Evolutionary conservation across 1,139 yeast species (phyloP).

Genomic region (Hemisphaericaspora xylofermentans): DNA sequence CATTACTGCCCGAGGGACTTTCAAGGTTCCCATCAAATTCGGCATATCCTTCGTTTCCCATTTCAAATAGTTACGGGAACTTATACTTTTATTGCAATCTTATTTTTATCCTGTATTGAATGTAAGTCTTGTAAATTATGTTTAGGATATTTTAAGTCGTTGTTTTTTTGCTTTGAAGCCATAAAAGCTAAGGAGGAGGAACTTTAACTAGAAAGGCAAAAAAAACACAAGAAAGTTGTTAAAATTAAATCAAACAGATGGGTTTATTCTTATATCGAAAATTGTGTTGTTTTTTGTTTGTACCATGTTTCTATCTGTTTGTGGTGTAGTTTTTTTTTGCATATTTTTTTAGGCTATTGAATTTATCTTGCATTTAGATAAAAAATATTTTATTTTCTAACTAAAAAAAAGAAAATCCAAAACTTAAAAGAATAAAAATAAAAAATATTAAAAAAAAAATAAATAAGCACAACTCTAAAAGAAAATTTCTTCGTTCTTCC

Average conservation of each 20-base stretch:
- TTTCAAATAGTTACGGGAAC: neutral
- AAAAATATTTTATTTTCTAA: neutral
- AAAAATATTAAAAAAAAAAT: too few species aligned
- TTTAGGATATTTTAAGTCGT: too few species aligned
- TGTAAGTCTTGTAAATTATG: too few species aligned
- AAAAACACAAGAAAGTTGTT: neutral
- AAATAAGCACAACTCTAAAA: neutral
- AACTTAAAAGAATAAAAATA: too few species aligned
- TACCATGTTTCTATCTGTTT: constrained; percentile 1
- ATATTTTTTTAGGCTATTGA: neutral
- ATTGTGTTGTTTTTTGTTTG: neutral
- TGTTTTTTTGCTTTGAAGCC: neutral
- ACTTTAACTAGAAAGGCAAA: neutral
- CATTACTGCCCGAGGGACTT: too few species aligned
- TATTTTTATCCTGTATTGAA: neutral
- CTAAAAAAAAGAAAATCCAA: neutral
- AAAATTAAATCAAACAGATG: neutral
- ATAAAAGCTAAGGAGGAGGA: neutral
- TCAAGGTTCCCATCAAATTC: neutral
- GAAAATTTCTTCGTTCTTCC: neutral
- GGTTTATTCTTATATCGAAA: neutral
- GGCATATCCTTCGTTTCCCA: neutral
- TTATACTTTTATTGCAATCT: neutral
- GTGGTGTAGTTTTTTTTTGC: neutral
- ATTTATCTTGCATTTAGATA: neutral